Conservation (phyloP, 1,139 yeast genomes). For the Lodderomyces pseudojiufengensis region DNA sequence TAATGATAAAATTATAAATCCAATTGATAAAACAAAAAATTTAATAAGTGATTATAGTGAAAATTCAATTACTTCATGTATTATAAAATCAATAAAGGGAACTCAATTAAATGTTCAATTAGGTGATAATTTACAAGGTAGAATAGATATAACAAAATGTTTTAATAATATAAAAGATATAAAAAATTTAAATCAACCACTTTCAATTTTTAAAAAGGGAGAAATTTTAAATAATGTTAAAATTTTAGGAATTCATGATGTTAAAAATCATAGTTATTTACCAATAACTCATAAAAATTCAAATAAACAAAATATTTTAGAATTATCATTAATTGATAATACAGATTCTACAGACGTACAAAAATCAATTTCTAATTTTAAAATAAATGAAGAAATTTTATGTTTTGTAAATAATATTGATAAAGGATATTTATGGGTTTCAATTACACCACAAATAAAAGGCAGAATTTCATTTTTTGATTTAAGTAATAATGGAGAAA, state of each 20-base stretch:
- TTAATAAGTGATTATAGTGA: slow-evolving; percentile 49
- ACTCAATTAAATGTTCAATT: slow-evolving; percentile 74
- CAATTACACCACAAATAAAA: slow-evolving; percentile 62
- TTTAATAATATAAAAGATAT: slow-evolving; percentile 57
- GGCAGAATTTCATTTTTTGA: slow-evolving; percentile 71
- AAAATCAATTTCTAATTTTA: slow-evolving; percentile 37
- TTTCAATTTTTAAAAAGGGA: slow-evolving; percentile 57
- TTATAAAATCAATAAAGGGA: slow-evolving; percentile 59
- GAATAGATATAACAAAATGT: slow-evolving; percentile 73
- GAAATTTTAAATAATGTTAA: slow-evolving; percentile 54
- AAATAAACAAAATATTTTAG: slow-evolving; percentile 57
- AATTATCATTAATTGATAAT: slow-evolving; percentile 57
- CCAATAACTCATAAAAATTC: slow-evolving; percentile 61
- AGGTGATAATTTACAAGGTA: slow-evolving; percentile 78
- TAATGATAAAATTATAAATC: slow-evolving; percentile 40
- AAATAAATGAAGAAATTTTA: slow-evolving; percentile 40
- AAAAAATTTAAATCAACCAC: slow-evolving; percentile 55
- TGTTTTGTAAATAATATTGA: slow-evolving; percentile 55
- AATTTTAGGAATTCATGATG: slow-evolving; percentile 76
- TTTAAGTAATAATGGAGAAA: slow-evolving; percentile 52
- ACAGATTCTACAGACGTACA: no score
- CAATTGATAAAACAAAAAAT: slow-evolving; percentile 54
- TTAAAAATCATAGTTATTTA: slow-evolving; percentile 63
- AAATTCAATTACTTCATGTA: slow-evolving; percentile 62
- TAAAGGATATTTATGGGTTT: slow-evolving; percentile 61